Conservation (phyloP, 441 rosid species). For the Dalechampia spathulata region DNA sequence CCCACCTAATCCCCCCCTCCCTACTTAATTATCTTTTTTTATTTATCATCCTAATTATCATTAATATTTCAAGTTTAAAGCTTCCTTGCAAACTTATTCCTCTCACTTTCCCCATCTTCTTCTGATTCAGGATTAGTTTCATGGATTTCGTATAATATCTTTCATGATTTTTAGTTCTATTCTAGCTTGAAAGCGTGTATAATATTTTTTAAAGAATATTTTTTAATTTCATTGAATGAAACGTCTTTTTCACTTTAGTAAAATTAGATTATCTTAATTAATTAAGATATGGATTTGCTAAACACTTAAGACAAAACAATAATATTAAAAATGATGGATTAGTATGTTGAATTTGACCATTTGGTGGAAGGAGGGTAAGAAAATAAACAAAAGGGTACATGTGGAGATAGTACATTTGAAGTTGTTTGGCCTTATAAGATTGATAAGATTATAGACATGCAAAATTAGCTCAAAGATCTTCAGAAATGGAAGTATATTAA, state of each 20-base stretch:
- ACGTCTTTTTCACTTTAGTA: too few relatives aligned
- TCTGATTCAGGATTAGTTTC: not conserved
- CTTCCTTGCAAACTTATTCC: not conserved
- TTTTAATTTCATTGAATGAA: too few relatives aligned
- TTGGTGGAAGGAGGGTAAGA: not conserved
- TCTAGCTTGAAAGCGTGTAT: too few relatives aligned
- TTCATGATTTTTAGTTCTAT: too few relatives aligned
- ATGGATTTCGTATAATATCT: too few relatives aligned
- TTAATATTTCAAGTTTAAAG: not conserved
- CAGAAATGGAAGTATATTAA: not conserved
- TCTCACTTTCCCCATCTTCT: not conserved
- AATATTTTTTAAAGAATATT: too few relatives aligned
- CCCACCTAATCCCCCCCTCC: not conserved
- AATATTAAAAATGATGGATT: too few relatives aligned
- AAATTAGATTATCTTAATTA: too few relatives aligned
- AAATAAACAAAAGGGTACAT: not conserved
- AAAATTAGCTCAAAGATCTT: not conserved
- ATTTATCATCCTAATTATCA: not conserved
- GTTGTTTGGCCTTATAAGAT: conserved; percentile 9
- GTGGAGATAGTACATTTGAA: not conserved
- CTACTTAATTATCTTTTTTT: not conserved
- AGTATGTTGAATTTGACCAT: not conserved
- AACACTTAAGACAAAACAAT: too few relatives aligned
- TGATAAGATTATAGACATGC: not conserved
- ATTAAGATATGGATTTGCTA: too few relatives aligned